Evolutionary conservation across 169 alveolate species (phyloP).

Genomic region (Plasmodium fragile): DNA sequence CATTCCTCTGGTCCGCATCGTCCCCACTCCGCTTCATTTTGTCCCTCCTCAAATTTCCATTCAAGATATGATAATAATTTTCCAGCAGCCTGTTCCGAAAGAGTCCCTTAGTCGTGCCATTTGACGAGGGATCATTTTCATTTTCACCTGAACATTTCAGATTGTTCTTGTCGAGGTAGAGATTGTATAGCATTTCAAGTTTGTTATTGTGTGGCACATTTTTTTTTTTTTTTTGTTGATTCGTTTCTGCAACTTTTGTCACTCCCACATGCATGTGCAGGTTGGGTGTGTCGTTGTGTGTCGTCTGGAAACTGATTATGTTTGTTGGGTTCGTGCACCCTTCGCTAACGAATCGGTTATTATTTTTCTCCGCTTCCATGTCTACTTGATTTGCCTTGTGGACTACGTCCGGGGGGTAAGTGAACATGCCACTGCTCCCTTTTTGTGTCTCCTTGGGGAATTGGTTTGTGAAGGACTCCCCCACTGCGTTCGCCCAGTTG

Average conservation of each 20-base stretch:
- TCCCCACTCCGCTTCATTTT: not conserved
- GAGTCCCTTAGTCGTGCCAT: not conserved
- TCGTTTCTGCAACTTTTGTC: not conserved
- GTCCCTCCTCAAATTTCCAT: constrained; percentile 1
- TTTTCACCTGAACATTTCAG: not conserved
- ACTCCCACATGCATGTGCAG: not conserved
- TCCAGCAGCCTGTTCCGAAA: constrained; percentile 28
- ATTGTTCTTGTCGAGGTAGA: constrained; percentile 19
- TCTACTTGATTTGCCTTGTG: not conserved
- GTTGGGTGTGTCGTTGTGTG: not conserved
- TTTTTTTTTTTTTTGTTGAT: constrained; percentile 18
- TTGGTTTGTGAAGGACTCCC: not conserved
- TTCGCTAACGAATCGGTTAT: not conserved
- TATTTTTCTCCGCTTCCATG: not conserved
- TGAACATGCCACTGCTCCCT: not conserved
- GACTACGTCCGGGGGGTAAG: not conserved
- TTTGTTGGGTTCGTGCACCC: not conserved
- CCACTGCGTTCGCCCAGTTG: not conserved
- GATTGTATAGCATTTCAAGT: constrained; percentile 29
- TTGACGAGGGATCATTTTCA: not conserved
- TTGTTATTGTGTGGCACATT: not conserved
- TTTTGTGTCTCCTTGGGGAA: not conserved
- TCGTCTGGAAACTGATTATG: not conserved
- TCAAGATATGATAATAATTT: constrained; percentile 24
- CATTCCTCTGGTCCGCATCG: not conserved